Conservation (phyloP, 352 stramenopile genomes). For the Phytophthora nicotianae region DNA sequence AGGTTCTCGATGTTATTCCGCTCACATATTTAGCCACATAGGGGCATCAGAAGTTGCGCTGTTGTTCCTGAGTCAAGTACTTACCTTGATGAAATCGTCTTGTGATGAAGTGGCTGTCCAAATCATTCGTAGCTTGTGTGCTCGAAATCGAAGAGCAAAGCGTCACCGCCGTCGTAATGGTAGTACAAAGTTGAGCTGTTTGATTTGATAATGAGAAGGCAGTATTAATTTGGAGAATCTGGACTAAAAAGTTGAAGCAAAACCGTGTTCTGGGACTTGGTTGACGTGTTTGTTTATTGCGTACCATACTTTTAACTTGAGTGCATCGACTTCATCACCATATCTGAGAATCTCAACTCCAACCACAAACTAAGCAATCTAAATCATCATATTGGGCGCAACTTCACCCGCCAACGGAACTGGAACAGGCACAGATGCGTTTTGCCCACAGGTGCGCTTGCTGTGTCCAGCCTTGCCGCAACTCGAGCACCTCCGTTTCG, state of each 20-base stretch:
- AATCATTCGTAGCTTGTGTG: conserved; percentile 94
- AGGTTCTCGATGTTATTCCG: conserved; percentile 62
- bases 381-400: conserved; percentile 23
- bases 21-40: conserved; percentile 55
- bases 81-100: conserved; percentile 83
- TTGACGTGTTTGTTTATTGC: too few relatives aligned
- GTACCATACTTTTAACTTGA: too few relatives aligned
- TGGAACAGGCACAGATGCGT: neutral
- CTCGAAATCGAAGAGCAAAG: conserved; percentile 94
- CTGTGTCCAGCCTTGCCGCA: conserved; percentile 36
- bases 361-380: conserved; percentile 22
- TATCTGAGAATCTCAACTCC: too few relatives aligned
- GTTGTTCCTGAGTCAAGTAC: conserved; percentile 69
- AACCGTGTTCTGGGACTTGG: too few relatives aligned
- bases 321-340: too few relatives aligned
- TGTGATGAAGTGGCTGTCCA: conserved; percentile 94
- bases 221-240: conserved; percentile 7
- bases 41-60: conserved; percentile 71
- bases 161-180: conserved; percentile 49
- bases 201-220: conserved; percentile 1
- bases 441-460: conserved; percentile 35
- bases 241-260: too few relatives aligned
- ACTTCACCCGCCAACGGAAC: neutral
- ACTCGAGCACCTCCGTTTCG: conserved; percentile 33
- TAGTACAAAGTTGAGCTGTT: too few relatives aligned